Percentiles rank a stretch among this genome's conserved stretches.
Conservation (phyloP, 306 rosid genomes). For the Trichosanthes cucumerina region DNA sequence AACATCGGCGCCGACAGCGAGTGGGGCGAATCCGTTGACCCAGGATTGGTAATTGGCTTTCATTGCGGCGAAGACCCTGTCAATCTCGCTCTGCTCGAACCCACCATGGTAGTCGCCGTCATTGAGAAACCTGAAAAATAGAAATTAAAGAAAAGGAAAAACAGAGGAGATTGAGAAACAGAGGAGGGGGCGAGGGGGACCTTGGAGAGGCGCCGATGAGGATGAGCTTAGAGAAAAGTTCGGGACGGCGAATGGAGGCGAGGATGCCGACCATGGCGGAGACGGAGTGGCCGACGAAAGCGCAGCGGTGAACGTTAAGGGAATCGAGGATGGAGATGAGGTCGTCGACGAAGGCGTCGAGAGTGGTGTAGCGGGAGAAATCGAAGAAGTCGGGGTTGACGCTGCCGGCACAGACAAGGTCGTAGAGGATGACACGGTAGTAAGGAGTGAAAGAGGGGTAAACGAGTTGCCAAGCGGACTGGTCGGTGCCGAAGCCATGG, state of each 20-base stretch:
- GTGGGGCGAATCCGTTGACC: conserved; percentile 78
- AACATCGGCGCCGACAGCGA: conserved; percentile 79
- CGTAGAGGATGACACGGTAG: conserved; percentile 74
- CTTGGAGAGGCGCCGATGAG: conserved; percentile 89
- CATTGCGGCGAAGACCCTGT: conserved; percentile 61
- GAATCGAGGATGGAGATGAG: conserved; percentile 61
- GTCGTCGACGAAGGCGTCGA: conserved; percentile 85
- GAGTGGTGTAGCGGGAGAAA: conserved; percentile 72
- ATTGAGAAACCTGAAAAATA: conserved; percentile 46
- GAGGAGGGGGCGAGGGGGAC: conserved; percentile 12
- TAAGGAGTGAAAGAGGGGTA: conserved; percentile 53
- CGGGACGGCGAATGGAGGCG: conserved; percentile 81
- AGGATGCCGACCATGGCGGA: conserved; percentile 94
- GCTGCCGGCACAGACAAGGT: conserved; percentile 99
- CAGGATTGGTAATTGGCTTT: conserved; percentile 71
- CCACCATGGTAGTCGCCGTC: conserved; percentile 87
- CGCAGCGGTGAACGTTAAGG: conserved; percentile 49
- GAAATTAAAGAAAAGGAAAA: neutral
- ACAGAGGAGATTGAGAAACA: neutral
- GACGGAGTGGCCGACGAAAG: conserved; percentile 90
- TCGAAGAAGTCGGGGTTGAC: conserved; percentile 93
- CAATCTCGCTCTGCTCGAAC: conserved; percentile 56
- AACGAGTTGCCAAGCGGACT: conserved; percentile 85
- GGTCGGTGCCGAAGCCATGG: conserved; percentile 96
- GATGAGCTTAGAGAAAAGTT: conserved; percentile 78